Evolutionary conservation across 164 flowering plant species (phyloP).

Genomic region (Vitis rupestris): DNA sequence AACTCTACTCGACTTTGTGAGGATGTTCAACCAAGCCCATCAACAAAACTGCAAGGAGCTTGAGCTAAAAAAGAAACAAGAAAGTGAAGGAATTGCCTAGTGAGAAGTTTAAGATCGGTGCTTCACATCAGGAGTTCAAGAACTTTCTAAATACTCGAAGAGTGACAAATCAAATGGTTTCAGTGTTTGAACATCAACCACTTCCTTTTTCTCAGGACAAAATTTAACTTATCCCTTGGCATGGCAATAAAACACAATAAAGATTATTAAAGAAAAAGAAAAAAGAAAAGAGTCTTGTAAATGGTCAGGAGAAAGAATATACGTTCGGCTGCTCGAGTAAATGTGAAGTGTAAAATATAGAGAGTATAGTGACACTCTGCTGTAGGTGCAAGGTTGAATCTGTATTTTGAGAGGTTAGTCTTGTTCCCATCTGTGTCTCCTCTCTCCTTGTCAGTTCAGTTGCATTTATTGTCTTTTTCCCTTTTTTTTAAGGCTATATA

Average conservation of each 20-base stretch:
- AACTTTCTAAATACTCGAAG: conserved; percentile 13
- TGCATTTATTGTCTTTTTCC: not conserved
- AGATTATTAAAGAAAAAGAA: not conserved
- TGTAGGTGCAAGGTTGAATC: not conserved
- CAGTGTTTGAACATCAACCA: not conserved
- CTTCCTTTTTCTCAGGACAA: not conserved
- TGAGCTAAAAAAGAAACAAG: conserved; percentile 76
- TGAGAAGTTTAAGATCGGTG: conserved; percentile 42
- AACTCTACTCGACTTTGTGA: conserved; percentile 71
- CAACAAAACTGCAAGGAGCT: conserved; percentile 83
- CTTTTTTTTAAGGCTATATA: not conserved
- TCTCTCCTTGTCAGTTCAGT: not conserved
- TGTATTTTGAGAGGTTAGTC: not conserved
- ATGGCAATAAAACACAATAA: not conserved
- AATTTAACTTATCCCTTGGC: not conserved
- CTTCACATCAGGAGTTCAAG: conserved; percentile 32
- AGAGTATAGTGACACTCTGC: not conserved
- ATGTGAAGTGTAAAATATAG: not conserved
- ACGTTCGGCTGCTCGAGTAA: not conserved
- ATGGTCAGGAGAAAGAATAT: not conserved
- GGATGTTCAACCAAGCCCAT: conserved; percentile 69
- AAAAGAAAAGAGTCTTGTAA: not conserved
- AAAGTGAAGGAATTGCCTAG: conserved; percentile 59
- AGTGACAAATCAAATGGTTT: conserved; percentile 21
- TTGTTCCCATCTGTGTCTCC: not conserved